Conservation (phyloP, 164 flowering plant species). For the Saururus chinensis region DNA sequence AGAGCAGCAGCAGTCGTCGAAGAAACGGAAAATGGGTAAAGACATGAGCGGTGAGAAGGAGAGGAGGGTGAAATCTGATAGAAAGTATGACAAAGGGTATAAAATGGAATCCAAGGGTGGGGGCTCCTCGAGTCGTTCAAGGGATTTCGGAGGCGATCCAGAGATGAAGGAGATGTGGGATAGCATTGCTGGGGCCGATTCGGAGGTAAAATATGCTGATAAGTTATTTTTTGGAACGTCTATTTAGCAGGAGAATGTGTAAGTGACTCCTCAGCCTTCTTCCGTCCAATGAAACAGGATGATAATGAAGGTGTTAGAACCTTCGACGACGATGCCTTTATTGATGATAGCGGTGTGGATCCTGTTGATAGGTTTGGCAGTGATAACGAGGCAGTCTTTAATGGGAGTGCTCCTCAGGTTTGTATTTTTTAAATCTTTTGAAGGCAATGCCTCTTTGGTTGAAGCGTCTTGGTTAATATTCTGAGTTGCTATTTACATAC, state of each 20-base stretch:
- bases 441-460: not conserved
- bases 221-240: too few relatives aligned
- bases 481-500: too few relatives aligned
- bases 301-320: constrained; percentile 74
- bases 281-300: constrained; percentile 34
- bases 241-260: too few relatives aligned
- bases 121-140: constrained; percentile 11
- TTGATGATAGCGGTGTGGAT: constrained; percentile 85
- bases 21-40: constrained; percentile 31
- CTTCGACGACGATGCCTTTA: constrained; percentile 84
- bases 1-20: constrained; percentile 10
- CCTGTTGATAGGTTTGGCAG: constrained; percentile 64
- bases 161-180: constrained; percentile 92
- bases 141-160: constrained; percentile 41
- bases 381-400: constrained; percentile 47
- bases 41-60: constrained; percentile 25
- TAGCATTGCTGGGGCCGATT: constrained; percentile 72
- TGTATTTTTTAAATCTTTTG: not conserved
- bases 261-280: not conserved
- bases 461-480: not conserved
- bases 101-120: constrained; percentile 15
- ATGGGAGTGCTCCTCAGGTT: constrained; percentile 75
- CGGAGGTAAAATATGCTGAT: constrained; percentile 42
- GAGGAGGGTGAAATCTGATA: constrained; percentile 32
- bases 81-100: constrained; percentile 15